Evolutionary conservation across 176 grass and related monocot genomes (phyloP).

Genomic region (Aegilops speltoides): DNA sequence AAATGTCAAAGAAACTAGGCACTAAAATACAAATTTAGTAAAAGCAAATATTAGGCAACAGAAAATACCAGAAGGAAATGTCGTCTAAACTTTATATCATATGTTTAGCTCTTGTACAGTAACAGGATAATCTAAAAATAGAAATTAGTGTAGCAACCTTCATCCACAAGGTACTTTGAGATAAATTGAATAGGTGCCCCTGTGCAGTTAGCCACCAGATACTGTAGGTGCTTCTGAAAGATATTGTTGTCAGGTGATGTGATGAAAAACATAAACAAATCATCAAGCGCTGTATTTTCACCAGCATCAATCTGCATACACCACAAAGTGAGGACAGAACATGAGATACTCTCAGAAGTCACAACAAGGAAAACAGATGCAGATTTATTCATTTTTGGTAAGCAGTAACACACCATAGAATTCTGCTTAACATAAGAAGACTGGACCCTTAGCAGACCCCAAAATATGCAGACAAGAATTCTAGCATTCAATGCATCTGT

Average conservation of each 20-base stretch:
- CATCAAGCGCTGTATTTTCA: constrained; percentile 47
- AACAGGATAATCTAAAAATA: constrained; percentile 25
- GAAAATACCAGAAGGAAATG: not conserved
- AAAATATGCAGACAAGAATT: constrained; percentile 79
- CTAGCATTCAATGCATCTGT: constrained; percentile 63
- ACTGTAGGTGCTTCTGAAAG: constrained; percentile 74
- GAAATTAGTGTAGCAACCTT: constrained; percentile 57
- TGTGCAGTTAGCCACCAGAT: constrained; percentile 74
- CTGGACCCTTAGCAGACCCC: constrained; percentile 64
- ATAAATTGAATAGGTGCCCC: constrained; percentile 72
- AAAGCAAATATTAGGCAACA: constrained; percentile 5
- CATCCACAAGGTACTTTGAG: constrained; percentile 77
- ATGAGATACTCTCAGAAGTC: constrained; percentile 21
- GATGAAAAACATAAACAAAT: constrained; percentile 76
- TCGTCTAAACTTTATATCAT: not conserved
- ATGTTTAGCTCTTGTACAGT: not conserved
- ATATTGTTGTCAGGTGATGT: constrained; percentile 52
- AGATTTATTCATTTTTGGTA: constrained; percentile 14
- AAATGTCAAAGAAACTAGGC: not conserved
- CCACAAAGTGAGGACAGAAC: constrained; percentile 19
- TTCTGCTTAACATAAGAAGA: constrained; percentile 42
- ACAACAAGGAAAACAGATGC: constrained; percentile 12
- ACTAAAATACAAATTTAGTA: not conserved
- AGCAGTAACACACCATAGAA: constrained; percentile 53
- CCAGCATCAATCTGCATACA: constrained; percentile 43